These are phyloP conservation scores for Xerocomus potaroensis DNA, from an alignment of 768 basidiomycete genomes.

Conservation along the genomic window DNA sequence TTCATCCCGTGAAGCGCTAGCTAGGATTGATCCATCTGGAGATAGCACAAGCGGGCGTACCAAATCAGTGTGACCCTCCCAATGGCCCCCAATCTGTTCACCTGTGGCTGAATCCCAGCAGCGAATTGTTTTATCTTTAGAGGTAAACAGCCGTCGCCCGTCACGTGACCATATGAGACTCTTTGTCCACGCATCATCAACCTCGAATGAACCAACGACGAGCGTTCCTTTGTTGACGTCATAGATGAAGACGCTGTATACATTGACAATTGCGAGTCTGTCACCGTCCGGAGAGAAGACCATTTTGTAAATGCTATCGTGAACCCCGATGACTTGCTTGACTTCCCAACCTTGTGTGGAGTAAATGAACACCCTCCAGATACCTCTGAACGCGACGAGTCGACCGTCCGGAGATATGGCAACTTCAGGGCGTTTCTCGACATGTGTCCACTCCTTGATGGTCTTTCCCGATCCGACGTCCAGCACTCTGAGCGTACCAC, in stretches of 20 bases:
- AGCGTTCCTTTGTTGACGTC: neutral
- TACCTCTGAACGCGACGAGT: too few relatives aligned
- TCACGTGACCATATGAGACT: slow-evolving; percentile 10
- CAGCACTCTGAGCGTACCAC: too few relatives aligned
- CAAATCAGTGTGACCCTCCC: slow-evolving; percentile 11
- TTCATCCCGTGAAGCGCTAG: neutral
- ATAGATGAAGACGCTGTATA: neutral
- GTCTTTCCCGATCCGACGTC: too few relatives aligned
- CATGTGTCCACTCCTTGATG: too few relatives aligned
- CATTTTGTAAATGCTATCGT: too few relatives aligned
- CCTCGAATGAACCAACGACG: neutral
- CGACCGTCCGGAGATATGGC: too few relatives aligned
- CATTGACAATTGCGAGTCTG: neutral
- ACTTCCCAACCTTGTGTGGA: too few relatives aligned
- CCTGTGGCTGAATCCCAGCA: slow-evolving; percentile 7
- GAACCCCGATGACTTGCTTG: too few relatives aligned
- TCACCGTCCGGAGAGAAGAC: neutral
- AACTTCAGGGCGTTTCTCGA: too few relatives aligned
- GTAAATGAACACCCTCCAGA: too few relatives aligned
- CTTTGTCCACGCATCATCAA: too few relatives aligned
- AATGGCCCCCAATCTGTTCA: neutral
- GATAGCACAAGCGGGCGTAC: neutral
- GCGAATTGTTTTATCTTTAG: neutral
- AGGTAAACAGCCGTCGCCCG: slow-evolving; percentile 8
- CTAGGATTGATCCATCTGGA: neutral